A percentile compares a stretch with the other conserved stretches of the same genome.
These are phyloP conservation scores for Erucastrum elatum DNA, from an alignment of 345 rosid species.

Conservation along the genomic window DNA sequence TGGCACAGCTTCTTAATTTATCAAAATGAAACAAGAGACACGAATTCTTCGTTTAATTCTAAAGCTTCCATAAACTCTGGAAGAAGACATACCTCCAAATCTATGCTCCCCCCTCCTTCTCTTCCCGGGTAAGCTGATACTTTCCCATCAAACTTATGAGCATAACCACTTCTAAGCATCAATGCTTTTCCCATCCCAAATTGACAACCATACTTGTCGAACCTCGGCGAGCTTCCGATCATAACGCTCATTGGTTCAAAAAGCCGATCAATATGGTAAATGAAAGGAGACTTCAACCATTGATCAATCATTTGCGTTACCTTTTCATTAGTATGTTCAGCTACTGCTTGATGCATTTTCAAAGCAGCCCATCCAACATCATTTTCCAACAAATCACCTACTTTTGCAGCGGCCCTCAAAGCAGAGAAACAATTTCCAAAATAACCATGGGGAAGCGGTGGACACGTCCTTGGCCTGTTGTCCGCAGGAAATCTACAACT, in stretches of 20 bases:
- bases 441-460: conserved; percentile 49
- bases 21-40: conserved; percentile 41
- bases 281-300: conserved; percentile 52
- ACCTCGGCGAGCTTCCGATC: conserved; percentile 87
- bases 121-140: conserved; percentile 62
- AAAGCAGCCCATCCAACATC: conserved; percentile 71
- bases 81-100: conserved; percentile 67
- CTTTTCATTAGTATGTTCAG: conserved; percentile 43
- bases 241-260: conserved; percentile 61
- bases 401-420: conserved; percentile 43
- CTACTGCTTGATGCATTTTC: conserved; percentile 52
- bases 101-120: conserved; percentile 67
- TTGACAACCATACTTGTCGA: conserved; percentile 68
- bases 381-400: conserved; percentile 53
- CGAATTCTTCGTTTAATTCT: conserved; percentile 55
- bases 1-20: neutral
- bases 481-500: conserved; percentile 54
- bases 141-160: conserved; percentile 68
- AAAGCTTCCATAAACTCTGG: conserved; percentile 57
- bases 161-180: conserved; percentile 65
- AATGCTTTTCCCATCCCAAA: conserved; percentile 79
- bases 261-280: conserved; percentile 43
- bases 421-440: conserved; percentile 64
- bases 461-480: conserved; percentile 57
- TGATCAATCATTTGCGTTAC: conserved; percentile 40